Conservation (phyloP, 352 stramenopile genomes). For the Phytopythium delawarense region DNA sequence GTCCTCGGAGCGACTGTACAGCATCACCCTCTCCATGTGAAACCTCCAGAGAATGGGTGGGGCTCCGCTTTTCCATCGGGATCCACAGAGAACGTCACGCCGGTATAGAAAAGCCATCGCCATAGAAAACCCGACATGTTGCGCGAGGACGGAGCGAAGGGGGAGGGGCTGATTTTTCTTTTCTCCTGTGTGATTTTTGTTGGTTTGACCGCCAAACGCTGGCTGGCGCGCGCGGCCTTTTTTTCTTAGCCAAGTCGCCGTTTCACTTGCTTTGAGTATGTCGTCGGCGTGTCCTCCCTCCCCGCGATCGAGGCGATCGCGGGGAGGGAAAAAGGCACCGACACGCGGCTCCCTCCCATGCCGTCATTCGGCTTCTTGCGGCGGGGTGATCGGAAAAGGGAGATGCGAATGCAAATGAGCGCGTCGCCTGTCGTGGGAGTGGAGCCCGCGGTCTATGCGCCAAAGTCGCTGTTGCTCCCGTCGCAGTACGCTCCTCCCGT, state of each 20-base stretch:
- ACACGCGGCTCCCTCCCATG: neutral
- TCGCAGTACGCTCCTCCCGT: slow-evolving; percentile 12
- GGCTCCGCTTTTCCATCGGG: neutral
- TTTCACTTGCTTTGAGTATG: neutral
- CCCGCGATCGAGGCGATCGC: neutral
- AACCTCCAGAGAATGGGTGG: slow-evolving; percentile 2
- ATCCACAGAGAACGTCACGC: slow-evolving; percentile 1
- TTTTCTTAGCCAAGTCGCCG: neutral
- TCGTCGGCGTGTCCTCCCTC: neutral
- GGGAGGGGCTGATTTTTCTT: slow-evolving; percentile 3
- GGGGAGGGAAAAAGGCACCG: neutral
- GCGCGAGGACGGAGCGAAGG: neutral
- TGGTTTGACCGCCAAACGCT: neutral
- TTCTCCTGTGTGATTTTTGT: neutral
- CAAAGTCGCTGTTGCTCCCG: slow-evolving; percentile 12
- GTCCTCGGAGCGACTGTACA: slow-evolving; percentile 5
- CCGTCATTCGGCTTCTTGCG: slow-evolving; percentile 9
- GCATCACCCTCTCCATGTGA: neutral
- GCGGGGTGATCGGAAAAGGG: neutral
- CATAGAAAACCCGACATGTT: neutral
- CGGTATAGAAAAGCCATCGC: neutral
- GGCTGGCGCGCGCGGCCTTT: neutral
- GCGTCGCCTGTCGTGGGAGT: slow-evolving; percentile 14
- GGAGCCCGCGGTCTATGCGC: slow-evolving; percentile 24
- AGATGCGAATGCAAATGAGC: slow-evolving; percentile 41